Evolutionary conservation across 208 protist genomes (phyloP).

Genomic region (Naegleria lovaniensis): DNA sequence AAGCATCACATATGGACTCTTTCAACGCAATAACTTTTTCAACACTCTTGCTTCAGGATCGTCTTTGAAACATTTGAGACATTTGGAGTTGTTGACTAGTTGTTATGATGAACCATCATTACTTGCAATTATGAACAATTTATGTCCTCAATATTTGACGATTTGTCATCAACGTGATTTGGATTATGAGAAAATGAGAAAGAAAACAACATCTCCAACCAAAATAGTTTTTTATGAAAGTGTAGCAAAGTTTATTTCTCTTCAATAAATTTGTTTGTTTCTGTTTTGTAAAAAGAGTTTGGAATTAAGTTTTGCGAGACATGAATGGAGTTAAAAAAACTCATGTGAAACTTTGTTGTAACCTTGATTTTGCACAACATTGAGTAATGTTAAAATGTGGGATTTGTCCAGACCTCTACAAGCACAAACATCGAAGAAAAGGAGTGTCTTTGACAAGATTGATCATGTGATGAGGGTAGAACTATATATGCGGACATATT

Average conservation of each 20-base stretch:
- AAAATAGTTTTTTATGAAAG: neutral
- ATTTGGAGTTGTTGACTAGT: neutral
- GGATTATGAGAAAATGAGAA: neutral
- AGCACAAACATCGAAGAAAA: too few species aligned
- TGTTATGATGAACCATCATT: neutral
- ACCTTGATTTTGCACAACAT: too few species aligned
- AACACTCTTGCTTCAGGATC: neutral
- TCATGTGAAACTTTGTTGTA: too few species aligned
- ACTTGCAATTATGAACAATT: neutral
- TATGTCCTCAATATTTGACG: neutral
- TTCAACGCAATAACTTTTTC: neutral
- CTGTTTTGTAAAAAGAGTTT: too few species aligned
- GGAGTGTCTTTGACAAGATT: too few species aligned
- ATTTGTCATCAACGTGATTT: neutral
- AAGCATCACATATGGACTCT: neutral
- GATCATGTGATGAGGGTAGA: too few species aligned
- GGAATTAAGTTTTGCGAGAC: too few species aligned
- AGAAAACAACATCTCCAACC: neutral
- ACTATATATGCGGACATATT: too few species aligned
- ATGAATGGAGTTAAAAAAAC: too few species aligned
- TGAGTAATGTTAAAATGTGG: too few species aligned
- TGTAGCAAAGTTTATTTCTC: neutral
- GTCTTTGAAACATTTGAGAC: neutral
- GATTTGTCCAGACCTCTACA: too few species aligned
- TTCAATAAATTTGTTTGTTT: neutral